Conservation (phyloP, 805 yeast species). For the Candida railenensis region DNA sequence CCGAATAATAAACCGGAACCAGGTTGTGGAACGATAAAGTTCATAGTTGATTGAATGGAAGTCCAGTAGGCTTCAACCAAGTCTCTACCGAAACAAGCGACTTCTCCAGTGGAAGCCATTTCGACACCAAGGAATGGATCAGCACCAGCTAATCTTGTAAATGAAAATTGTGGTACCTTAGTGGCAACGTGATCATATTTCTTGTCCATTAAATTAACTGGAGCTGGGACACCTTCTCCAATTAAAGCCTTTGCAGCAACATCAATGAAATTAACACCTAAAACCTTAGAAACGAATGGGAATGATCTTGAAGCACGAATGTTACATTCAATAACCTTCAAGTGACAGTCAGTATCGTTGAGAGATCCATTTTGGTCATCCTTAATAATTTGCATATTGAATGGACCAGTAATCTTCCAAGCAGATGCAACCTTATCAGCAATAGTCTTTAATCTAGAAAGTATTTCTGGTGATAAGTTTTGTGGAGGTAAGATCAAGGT, state of each 20-base stretch:
- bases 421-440: constrained; percentile 94
- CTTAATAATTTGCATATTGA: constrained; percentile 96
- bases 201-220: constrained; percentile 79
- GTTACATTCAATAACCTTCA: constrained; percentile 98
- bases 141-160: constrained; percentile 98
- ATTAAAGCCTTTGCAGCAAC: constrained; percentile 88
- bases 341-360: constrained; percentile 51
- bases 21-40: constrained; percentile 90
- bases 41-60: constrained; percentile 94
- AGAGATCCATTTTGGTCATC: constrained; percentile 61
- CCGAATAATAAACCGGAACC: constrained; percentile 90
- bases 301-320: constrained; percentile 98
- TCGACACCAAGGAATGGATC: constrained; percentile 99
- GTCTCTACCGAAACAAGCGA: constrained; percentile 92
- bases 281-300: constrained; percentile 97
- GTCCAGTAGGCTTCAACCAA: constrained; percentile 95
- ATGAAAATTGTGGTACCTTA: constrained; percentile 97
- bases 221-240: constrained; percentile 70
- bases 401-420: constrained; percentile 96
- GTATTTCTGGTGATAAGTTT: constrained; percentile 59
- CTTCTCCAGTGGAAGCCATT: constrained; percentile 99
- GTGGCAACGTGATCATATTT: constrained; percentile 85
- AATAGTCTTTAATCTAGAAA: constrained; percentile 77
- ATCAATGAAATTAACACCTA: constrained; percentile 92
- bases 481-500: constrained; percentile 94